Base-by-base conservation (phyloP, 352 stramenopile species). In the Phytopythium boreale region DNA sequence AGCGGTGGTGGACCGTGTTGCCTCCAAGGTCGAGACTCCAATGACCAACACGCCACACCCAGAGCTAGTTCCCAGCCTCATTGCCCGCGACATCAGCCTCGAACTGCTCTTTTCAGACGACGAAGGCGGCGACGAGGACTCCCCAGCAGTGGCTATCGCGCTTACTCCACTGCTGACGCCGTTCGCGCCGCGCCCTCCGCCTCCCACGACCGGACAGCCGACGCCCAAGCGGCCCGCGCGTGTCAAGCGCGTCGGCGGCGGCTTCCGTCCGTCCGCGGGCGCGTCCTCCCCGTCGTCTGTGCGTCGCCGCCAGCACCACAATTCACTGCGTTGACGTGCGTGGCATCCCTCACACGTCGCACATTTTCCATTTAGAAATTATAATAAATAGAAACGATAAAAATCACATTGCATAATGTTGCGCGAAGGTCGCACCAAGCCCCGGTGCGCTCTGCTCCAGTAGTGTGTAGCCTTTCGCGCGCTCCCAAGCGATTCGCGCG, bases 61-160 rank as follows among this genome's bases (percentile, higher is more conserved):
- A 6, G 22, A 41, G 24, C 56, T 36, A 0, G 14, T 12, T 8
- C 14, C 36, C 4, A 53, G 14, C 17, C 7, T 53, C 24, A 36
- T 83, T 0, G 70, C 49, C 26, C 62, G 68, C 65, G 77, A 75
- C 17, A 72, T 86, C 44, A 87, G 80, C 58, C 68, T 89, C 22
- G 80, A 89, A 34, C 61, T 89, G 50, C 68, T 89, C 27, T 86
- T 89, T 58, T 86, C 80, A 2, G 76, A 84, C 31, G 68, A 75
- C 56, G 72, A 76, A 57, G 71, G 68, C 36, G 56, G 12, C 41
- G 64, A 66, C 22, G 63, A 57, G 6, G 56, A 59, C 50, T 29
- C 44, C 4, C 59, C 57, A 3, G 17, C 59, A 6, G 12, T 36
- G 2, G 6, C 10, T 10, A 14, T 14, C 34, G 10, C 34, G 5